Conservation (phyloP, 106 monocot genomes). For the Narthecium ossifragum region DNA sequence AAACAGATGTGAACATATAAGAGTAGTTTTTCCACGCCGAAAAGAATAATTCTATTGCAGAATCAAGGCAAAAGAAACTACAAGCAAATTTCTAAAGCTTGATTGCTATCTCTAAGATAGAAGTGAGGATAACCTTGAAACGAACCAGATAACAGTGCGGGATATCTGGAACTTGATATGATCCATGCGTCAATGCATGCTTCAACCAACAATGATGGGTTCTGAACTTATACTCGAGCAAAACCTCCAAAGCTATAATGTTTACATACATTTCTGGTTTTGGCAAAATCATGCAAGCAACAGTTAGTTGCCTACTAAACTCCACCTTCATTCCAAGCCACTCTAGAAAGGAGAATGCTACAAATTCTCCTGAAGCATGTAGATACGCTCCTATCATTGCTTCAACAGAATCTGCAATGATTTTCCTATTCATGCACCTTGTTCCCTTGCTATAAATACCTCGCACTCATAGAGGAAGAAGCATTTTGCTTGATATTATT, state of each 20-base stretch:
- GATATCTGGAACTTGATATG: slow-evolving; percentile 41
- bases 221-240: slow-evolving; percentile 41
- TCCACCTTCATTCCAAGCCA: slow-evolving; percentile 40
- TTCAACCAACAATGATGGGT: slow-evolving; percentile 59
- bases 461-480: slow-evolving; percentile 7
- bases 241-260: slow-evolving; percentile 30
- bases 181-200: slow-evolving; percentile 74
- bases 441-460: slow-evolving; percentile 24
- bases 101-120: neutral
- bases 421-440: slow-evolving; percentile 41
- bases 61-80: too few species aligned
- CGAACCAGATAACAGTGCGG: slow-evolving; percentile 63
- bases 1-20: too few species aligned
- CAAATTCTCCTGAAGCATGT: slow-evolving; percentile 33
- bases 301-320: slow-evolving; percentile 4
- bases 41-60: too few species aligned
- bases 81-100: too few species aligned
- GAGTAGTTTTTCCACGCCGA: too few species aligned
- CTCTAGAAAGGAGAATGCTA: slow-evolving; percentile 38
- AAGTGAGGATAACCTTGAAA: neutral
- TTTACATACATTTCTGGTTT: slow-evolving; percentile 37
- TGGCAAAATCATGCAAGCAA: slow-evolving; percentile 17
- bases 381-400: slow-evolving; percentile 57
- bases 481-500: neutral
- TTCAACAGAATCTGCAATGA: slow-evolving; percentile 52